Conservation (phyloP, 305 asterid species). For the Solanum chacoense region DNA sequence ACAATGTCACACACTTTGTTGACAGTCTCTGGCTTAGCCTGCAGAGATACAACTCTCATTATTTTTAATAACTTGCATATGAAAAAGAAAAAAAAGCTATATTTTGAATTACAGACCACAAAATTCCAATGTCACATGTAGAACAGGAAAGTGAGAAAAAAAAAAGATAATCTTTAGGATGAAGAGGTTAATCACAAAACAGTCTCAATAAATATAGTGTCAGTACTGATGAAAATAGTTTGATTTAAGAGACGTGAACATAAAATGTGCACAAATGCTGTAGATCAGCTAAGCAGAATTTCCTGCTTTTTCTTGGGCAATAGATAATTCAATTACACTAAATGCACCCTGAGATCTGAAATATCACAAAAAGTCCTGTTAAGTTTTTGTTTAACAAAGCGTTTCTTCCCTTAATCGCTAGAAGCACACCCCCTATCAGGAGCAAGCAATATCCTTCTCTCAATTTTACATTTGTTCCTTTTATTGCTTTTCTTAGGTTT, state of each 20-base stretch:
- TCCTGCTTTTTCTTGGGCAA: not conserved
- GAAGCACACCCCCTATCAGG: not conserved
- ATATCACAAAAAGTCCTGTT: not conserved
- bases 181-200: not conserved
- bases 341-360: not conserved
- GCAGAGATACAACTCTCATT: not conserved
- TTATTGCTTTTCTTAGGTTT: not conserved
- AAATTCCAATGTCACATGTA: not conserved
- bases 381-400: not conserved
- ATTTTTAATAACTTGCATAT: not conserved
- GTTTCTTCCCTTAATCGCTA: not conserved
- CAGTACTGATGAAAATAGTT: not conserved
- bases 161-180: not conserved
- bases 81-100: not conserved
- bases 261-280: not conserved
- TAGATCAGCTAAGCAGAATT: not conserved
- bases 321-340: not conserved
- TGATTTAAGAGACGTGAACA: not conserved
- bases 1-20: slow-evolving; percentile 66
- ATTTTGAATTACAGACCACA: not conserved
- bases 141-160: not conserved
- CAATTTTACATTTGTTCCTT: not conserved
- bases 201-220: not conserved
- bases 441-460: not conserved
- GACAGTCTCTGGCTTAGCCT: slow-evolving; percentile 92